Conservation (phyloP, 495 filamentous ascomycete species). For the Penicillium paxilli region DNA sequence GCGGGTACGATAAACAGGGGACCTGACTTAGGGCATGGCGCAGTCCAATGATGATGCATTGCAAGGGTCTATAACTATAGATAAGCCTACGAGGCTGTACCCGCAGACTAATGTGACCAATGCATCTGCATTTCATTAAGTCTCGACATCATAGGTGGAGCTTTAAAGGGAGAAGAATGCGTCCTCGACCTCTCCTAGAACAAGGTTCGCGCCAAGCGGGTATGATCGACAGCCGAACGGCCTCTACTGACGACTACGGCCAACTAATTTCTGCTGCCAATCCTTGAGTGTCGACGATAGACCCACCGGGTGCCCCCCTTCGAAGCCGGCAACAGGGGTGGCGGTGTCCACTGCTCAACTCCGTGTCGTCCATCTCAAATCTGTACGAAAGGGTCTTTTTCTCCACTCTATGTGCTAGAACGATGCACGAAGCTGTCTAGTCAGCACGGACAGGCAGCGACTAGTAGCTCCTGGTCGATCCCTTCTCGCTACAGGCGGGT, state of each 20-base stretch:
- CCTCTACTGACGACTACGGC: conserved; percentile 7
- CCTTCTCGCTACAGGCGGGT: not conserved
- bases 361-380: not conserved
- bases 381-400: not conserved
- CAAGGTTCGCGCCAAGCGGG: conserved; percentile 21
- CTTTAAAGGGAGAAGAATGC: conserved; percentile 18
- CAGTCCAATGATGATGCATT: conserved; percentile 14
- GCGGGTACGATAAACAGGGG: not conserved
- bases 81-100: conserved; percentile 11
- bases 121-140: conserved; percentile 13
- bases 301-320: conserved; percentile 17
- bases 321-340: conserved; percentile 10
- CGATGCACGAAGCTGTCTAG: conserved; percentile 1
- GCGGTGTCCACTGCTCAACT: not conserved
- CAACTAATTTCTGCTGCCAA: conserved; percentile 16
- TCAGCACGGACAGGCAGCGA: not conserved
- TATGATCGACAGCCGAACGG: conserved; percentile 29
- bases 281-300: conserved; percentile 20
- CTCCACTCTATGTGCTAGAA: not conserved
- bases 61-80: not conserved
- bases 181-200: conserved; percentile 3
- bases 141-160: conserved; percentile 18
- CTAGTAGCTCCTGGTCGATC: not conserved
- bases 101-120: conserved; percentile 8
- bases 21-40: not conserved